phyloP scores from a whole-genome alignment of 1,284 basidiomycete genomes.

The Xanthoconium separans region DNA sequence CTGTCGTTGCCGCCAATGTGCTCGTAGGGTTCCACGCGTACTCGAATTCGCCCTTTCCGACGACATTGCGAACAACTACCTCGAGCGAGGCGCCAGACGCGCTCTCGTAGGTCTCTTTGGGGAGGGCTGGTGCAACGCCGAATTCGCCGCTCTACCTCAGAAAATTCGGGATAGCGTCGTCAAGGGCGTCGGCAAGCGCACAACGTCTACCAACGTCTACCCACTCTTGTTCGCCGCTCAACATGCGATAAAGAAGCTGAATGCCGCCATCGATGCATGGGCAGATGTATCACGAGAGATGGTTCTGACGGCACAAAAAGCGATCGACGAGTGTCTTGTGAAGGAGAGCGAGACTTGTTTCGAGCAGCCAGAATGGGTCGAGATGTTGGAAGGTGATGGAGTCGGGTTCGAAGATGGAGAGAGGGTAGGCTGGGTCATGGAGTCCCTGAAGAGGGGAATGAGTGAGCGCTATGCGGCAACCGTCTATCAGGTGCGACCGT shows the following conservation, averaged over 20 bases:
- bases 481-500: conserved; percentile 66
- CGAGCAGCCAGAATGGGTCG: conserved; percentile 65
- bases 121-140: conserved; percentile 80
- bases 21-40: conserved; percentile 72
- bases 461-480: conserved; percentile 60
- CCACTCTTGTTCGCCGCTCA: conserved; percentile 67
- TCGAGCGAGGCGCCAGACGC: conserved; percentile 70
- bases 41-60: conserved; percentile 75
- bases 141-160: conserved; percentile 70
- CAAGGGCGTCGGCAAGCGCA: conserved; percentile 66
- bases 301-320: conserved; percentile 56
- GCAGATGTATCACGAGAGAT: conserved; percentile 64
- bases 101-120: conserved; percentile 82
- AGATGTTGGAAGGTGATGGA: conserved; percentile 69
- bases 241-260: conserved; percentile 56
- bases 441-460: conserved; percentile 57
- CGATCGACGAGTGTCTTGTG: conserved; percentile 61
- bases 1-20: conserved; percentile 80
- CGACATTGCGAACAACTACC: conserved; percentile 71
- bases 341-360: conserved; percentile 63
- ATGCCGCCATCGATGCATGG: conserved; percentile 62
- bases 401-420: conserved; percentile 74
- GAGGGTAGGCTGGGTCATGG: conserved; percentile 68
- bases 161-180: conserved; percentile 68
- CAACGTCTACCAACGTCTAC: conserved; percentile 64